Base-by-base conservation (phyloP, 257 asterid species). In the Sherardia arvensis region DNA sequence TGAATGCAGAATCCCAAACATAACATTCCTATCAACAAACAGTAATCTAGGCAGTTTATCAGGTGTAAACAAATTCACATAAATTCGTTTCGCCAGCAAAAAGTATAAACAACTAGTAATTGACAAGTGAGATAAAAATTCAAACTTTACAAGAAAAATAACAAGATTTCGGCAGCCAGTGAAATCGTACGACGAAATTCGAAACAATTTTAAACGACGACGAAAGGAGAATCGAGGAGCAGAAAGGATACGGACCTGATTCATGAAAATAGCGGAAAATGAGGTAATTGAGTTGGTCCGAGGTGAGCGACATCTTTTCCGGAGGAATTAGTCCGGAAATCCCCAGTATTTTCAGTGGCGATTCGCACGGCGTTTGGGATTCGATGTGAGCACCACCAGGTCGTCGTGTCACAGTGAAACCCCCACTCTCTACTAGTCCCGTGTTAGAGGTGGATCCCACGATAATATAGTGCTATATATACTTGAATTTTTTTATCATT, bases 211-310 rank as follows among this genome's bases (percentile, higher is more conserved):
- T 40, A 40, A 11, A 40, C n/a, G 48, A 40, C n/a, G 48, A 12
- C n/a, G n/a, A 40, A 40, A 14, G 12, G 48, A 40, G 14, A 43
- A 43, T 43, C 51, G 2, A 43, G 51, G 51, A 43, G 8, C 20
- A 28, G 32, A 38, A 54, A 59, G 47, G 66, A 45, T 53, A 57
- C 51, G 34, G 14, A 91, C 98, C 95, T 72, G 98, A 91, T 84
- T 91, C 96, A 70, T 82, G 88, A 55, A 91, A 94, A 68, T 91
- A 88, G 29, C 98, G 94, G 78, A 88, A 91, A 77, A 88, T 79
- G 33, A 91, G 94, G 77, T 84, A 91, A 73, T 91, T 88, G 69
- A 91, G 68, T 81, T 88, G 95, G 66, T 77, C 66, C 34, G 96
- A 88, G 65, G 95, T 86, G 43, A 91, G 58, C 65, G 98, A 76